Conservation (phyloP, 768 basidiomycete genomes). For the Calocybe gangraenosa region DNA sequence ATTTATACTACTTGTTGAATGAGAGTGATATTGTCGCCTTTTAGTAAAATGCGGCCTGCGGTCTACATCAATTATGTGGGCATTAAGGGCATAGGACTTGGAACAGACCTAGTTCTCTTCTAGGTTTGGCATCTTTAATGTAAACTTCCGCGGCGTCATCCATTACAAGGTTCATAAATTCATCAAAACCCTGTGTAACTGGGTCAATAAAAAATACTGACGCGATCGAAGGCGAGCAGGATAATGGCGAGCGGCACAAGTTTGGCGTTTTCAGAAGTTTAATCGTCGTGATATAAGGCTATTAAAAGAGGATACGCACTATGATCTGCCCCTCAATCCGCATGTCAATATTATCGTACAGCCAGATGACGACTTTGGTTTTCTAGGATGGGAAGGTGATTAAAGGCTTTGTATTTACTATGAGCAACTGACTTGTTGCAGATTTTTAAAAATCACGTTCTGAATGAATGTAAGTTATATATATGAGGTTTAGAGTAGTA, state of each 20-base stretch:
- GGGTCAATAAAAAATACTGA: neutral
- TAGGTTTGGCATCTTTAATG: constrained; percentile 84
- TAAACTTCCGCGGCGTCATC: constrained; percentile 93
- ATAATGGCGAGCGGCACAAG: too few species aligned
- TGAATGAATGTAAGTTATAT: constrained; percentile 27
- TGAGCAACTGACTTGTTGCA: constrained; percentile 62
- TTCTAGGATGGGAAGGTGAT: constrained; percentile 34
- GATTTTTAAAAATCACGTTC: constrained; percentile 99
- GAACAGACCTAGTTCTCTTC: constrained; percentile 73
- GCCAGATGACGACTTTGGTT: constrained; percentile 86
- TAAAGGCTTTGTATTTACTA: constrained; percentile 5
- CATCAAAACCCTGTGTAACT: constrained; percentile 85
- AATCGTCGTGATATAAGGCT: neutral
- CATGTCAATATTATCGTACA: constrained; percentile 97
- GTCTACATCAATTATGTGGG: constrained; percentile 3
- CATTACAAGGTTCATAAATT: constrained; percentile 98
- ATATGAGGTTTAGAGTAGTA: constrained; percentile 6
- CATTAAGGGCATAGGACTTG: neutral
- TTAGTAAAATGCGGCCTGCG: constrained; percentile 89
- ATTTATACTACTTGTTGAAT: constrained; percentile 63
- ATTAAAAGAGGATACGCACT: constrained; percentile 50
- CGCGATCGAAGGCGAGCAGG: neutral
- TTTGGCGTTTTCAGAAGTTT: neutral
- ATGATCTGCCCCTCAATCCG: constrained; percentile 94
- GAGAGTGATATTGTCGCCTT: constrained; percentile 98